Base-by-base conservation (phyloP, 352 stramenopile genomes). In the Pythium sukuiense region DNA sequence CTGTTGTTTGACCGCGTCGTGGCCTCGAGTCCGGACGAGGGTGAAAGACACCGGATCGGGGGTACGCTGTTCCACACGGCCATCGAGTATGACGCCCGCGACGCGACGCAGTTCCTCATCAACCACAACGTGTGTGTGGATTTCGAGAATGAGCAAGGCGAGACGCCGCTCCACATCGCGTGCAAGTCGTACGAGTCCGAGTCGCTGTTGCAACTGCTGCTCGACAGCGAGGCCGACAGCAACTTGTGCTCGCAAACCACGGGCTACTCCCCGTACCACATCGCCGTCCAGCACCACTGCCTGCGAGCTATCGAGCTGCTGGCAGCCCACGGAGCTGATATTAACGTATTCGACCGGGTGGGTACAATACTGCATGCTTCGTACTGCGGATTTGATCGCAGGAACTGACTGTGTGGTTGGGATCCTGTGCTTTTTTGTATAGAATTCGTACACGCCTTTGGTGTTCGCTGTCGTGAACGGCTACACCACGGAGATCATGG, bases 321-420 rank as follows among this genome's bases (percentile, higher is more conserved):
- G 9, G 59, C 65, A 0, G 3, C 20, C 27, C 48, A 63, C 26
- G 46, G 59, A 24, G 65, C 33, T 20, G 30, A 63, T 20, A 67
- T 72, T 54, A 72, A 72, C 59, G 26, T 72, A 30, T 59, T 72
- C 39, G 65, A 72, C 41, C 41, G 46, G 27, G 65, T 72, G 60
- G 20, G 20, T 24, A 24, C 20, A 24, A 24, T 24, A 24, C 20
- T 24, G 20, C 20, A 0, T 24, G 20, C 20, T 24, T 24, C 20
- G 20, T 24, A 24, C 20, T 24, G 20, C 0, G 20, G 20, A 24
- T 24, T 24, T 24, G 20, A 24, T 24, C 20, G 20, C 20, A 24
- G 20, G 20, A 24, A 24, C 20, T 24, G 20, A 24, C 20, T 24
- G 20, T 24, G 20, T 24, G 20, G 20, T 24, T 24, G 20, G 20